A percentile compares a stretch with the other conserved stretches of the same genome.
Evolutionary conservation across 768 basidiomycete genomes (phyloP).

Genomic region (Lactarius sanguifluus): DNA sequence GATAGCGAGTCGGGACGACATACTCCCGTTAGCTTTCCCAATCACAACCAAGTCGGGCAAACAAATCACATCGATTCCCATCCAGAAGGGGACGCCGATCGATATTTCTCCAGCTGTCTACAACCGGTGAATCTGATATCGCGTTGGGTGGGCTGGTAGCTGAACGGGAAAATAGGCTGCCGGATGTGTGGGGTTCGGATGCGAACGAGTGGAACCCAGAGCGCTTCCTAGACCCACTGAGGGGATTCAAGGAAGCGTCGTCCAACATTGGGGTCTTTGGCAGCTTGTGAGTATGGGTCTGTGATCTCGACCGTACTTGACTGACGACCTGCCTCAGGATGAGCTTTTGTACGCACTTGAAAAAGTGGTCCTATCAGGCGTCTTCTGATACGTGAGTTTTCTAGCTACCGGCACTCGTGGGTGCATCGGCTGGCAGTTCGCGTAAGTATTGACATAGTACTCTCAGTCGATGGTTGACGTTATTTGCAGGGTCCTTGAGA

Average conservation of each 20-base stretch:
- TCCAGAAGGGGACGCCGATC: constrained; percentile 14
- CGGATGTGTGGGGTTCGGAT: constrained; percentile 17
- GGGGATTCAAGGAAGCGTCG: neutral
- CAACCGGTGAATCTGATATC: constrained; percentile 8
- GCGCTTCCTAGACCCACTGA: constrained; percentile 11
- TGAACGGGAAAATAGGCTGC: neutral
- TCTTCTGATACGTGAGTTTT: neutral
- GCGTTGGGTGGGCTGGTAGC: neutral
- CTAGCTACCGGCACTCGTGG: constrained; percentile 2
- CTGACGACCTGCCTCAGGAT: neutral
- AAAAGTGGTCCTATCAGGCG: neutral
- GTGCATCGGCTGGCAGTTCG: constrained; percentile 9
- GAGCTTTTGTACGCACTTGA: constrained; percentile 14
- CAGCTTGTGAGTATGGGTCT: constrained; percentile 2
- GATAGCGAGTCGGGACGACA: constrained; percentile 6
- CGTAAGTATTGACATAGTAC: neutral
- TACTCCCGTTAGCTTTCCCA: constrained; percentile 13
- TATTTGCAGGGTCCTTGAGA: constrained; percentile 11
- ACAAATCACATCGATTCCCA: constrained; percentile 9
- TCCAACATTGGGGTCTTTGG: constrained; percentile 8
- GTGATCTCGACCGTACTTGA: neutral
- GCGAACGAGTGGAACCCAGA: constrained; percentile 16
- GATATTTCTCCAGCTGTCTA: constrained; percentile 1
- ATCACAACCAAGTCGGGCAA: constrained; percentile 18
- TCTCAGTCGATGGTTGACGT: neutral